Conservation (phyloP, 768 basidiomycete genomes). For the Leccinellum luteum region DNA sequence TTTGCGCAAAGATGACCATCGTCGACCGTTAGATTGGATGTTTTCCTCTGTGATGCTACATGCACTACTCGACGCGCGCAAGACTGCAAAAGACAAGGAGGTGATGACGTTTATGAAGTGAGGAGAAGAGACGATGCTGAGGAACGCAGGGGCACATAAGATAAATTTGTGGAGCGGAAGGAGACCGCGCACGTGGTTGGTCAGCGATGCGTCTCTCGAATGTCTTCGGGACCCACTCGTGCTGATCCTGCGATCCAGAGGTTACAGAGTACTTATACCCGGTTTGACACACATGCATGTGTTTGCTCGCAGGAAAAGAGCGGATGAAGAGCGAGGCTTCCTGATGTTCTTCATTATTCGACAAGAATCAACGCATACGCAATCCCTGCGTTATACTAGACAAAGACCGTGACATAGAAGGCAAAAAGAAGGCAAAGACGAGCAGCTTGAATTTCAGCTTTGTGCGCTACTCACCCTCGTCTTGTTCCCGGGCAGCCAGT, state of each 20-base stretch:
- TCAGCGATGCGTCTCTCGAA: too few species aligned
- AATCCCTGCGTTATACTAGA: constrained; percentile 1
- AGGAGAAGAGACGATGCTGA: too few species aligned
- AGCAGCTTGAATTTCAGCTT: neutral
- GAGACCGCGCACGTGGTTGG: too few species aligned
- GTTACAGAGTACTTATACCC: constrained; percentile 67
- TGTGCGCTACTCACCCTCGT: neutral
- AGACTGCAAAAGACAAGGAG: too few species aligned
- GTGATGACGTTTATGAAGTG: too few species aligned
- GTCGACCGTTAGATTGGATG: too few species aligned
- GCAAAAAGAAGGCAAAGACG: too few species aligned
- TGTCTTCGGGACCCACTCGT: neutral
- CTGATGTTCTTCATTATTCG: constrained; percentile 13
- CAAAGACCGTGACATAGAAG: neutral
- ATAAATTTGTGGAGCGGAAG: too few species aligned
- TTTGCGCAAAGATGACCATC: too few species aligned
- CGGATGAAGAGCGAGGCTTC: constrained; percentile 16
- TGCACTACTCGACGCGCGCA: too few species aligned
- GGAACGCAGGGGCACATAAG: too few species aligned
- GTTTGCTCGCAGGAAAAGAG: constrained; percentile 62
- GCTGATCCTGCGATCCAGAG: constrained; percentile 42
- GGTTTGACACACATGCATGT: constrained; percentile 83
- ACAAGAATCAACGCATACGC: neutral
- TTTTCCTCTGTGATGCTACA: too few species aligned
- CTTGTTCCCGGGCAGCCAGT: neutral